These are phyloP conservation scores for Pharnaceum exiguum DNA, from an alignment of 148 eudicot species.

Conservation along the genomic window DNA sequence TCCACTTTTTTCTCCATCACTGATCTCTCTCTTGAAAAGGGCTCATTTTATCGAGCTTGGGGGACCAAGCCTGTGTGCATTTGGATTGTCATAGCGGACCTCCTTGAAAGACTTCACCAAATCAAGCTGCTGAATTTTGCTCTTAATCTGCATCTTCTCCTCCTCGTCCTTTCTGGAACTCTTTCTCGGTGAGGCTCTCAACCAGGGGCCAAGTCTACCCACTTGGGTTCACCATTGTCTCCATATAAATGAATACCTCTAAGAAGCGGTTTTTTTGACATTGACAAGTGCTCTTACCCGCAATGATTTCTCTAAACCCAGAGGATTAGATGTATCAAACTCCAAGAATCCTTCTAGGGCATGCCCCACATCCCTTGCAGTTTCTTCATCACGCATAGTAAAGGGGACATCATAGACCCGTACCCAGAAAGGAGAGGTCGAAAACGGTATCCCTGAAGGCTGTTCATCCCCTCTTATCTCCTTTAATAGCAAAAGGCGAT, in stretches of 20 bases:
- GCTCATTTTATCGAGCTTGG: too few species aligned
- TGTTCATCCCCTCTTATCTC: neutral
- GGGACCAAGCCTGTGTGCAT: too few species aligned
- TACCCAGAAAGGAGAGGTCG: neutral
- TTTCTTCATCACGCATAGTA: neutral
- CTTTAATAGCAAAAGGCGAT: neutral
- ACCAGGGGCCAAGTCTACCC: neutral
- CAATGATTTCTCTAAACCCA: neutral
- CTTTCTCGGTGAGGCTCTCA: neutral
- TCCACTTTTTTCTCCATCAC: too few species aligned
- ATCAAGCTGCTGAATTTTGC: too few species aligned
- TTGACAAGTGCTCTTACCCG: neutral
- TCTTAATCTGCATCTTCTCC: too few species aligned
- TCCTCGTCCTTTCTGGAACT: neutral
- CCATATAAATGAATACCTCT: neutral
- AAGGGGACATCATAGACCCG: neutral
- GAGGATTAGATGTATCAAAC: neutral
- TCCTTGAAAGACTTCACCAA: too few species aligned
- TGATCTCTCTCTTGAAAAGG: too few species aligned
- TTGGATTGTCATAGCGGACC: too few species aligned
- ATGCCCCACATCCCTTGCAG: neutral
- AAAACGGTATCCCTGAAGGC: neutral
- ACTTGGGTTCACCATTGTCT: neutral
- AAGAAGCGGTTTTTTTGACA: neutral
- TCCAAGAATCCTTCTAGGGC: neutral